These are phyloP conservation scores for Fusarium dlaminii DNA, from an alignment of 2,329 filamentous ascomycete genomes.

Conservation along the genomic window DNA sequence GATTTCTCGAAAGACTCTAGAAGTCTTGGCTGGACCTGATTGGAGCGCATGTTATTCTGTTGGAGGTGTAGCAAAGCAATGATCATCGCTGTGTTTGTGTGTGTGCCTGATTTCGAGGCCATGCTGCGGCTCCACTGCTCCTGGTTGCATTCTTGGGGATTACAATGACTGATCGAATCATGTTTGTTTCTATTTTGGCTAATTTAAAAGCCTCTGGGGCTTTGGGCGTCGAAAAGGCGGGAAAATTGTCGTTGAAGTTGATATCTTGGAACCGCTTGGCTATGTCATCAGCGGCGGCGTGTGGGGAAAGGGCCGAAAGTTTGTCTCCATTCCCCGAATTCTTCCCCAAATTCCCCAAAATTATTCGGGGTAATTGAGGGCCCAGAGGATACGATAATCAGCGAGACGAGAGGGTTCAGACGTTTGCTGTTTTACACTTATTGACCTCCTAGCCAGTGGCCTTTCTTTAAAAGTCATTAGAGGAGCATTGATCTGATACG, in stretches of 20 bases:
- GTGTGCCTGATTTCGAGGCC: background rate
- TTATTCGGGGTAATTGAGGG: constrained; percentile 28
- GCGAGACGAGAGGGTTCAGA: background rate
- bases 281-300: constrained; percentile 23
- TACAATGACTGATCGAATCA: background rate
- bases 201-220: background rate
- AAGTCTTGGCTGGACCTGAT: constrained; percentile 9
- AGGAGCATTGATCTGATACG: too few species aligned
- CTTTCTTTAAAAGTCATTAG: background rate
- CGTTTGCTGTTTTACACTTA: accelerated
- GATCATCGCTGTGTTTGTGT: constrained; percentile 9
- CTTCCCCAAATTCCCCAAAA: constrained; percentile 26
- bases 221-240: background rate
- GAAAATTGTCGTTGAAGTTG: background rate
- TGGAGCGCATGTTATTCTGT: constrained; percentile 36
- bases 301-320: constrained; percentile 42
- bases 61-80: constrained; percentile 3
- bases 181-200: background rate
- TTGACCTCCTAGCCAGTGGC: background rate
- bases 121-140: background rate
- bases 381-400: background rate
- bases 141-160: background rate
- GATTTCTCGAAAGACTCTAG: constrained; percentile 16
- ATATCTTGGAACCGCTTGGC: background rate
- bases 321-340: constrained; percentile 20